Conservation (phyloP, 2,329 filamentous ascomycete species). For the Fusarium compactum region DNA sequence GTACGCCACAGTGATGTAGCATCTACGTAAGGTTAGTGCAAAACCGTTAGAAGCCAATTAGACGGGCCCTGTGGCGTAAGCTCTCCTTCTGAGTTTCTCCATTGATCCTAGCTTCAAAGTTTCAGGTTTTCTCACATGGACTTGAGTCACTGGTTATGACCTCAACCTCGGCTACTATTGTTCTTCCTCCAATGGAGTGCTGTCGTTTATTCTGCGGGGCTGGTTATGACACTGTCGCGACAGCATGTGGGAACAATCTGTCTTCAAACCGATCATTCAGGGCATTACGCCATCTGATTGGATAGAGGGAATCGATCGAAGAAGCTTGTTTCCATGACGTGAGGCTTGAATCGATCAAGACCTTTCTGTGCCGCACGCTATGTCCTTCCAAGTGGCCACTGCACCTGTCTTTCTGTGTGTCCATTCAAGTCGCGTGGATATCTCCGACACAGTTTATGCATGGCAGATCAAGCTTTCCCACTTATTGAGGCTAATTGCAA, state of each 20-base stretch:
- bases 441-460: not conserved
- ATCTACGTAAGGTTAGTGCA: not conserved
- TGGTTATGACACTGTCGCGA: not conserved
- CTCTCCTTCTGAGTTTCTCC: not conserved
- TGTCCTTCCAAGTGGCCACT: not conserved
- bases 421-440: not conserved
- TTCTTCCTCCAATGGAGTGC: not conserved
- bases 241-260: not conserved
- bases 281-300: not conserved
- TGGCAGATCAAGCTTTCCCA: not conserved
- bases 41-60: not conserved
- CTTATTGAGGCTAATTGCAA: not conserved
- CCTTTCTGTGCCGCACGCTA: not conserved
- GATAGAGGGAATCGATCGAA: not conserved
- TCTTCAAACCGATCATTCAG: not conserved
- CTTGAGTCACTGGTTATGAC: not conserved
- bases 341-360: not conserved
- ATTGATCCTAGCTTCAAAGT: not conserved
- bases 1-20: constrained; percentile 5
- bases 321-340: constrained; percentile 3
- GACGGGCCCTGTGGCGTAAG: not conserved
- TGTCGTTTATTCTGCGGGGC: not conserved
- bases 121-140: not conserved
- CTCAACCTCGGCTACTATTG: not conserved
- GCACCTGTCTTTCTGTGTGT: not conserved